Conservation (phyloP, 208 protist species). For the Wallacemonas collosoma region DNA sequence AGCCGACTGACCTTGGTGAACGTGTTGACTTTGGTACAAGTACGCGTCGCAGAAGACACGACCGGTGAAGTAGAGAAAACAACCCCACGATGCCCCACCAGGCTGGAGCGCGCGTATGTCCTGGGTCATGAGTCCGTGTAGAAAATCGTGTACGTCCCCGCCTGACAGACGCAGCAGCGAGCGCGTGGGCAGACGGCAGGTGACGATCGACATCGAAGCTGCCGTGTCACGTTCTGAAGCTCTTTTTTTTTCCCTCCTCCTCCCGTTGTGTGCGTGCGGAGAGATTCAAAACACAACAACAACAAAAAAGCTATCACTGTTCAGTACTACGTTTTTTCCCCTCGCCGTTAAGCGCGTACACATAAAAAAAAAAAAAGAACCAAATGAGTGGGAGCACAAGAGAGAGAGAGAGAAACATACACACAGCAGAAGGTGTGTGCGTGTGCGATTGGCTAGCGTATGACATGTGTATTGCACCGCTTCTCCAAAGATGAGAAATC, state of each 20-base stretch:
- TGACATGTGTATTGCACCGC: no score
- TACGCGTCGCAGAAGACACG: conserved; percentile 84
- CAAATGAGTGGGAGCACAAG: neutral
- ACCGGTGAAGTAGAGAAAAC: conserved; percentile 82
- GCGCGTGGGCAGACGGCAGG: conserved; percentile 43
- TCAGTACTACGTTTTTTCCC: no score
- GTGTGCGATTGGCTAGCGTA: no score
- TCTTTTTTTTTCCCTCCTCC: neutral
- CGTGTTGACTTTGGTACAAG: conserved; percentile 50
- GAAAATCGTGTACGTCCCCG: conserved; percentile 56
- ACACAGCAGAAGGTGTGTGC: no score
- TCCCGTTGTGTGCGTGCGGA: neutral
- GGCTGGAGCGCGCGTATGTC: conserved; percentile 61
- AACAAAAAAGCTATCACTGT: no score
- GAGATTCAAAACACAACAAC: neutral
- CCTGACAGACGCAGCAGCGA: conserved; percentile 68
- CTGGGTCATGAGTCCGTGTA: conserved; percentile 86
- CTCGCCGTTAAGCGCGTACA: no score
- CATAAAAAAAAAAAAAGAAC: neutral
- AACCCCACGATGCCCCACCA: conserved; percentile 70
- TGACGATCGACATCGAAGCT: conserved; percentile 12
- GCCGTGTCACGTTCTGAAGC: neutral
- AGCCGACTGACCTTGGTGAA: conserved; percentile 33
- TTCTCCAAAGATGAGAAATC: no score
- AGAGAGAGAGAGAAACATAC: neutral